Evolutionary conservation across 768 basidiomycete species (phyloP), one percentile per base, ranked within the genome.

Genomic region (Tulasnella sp.): DNA sequence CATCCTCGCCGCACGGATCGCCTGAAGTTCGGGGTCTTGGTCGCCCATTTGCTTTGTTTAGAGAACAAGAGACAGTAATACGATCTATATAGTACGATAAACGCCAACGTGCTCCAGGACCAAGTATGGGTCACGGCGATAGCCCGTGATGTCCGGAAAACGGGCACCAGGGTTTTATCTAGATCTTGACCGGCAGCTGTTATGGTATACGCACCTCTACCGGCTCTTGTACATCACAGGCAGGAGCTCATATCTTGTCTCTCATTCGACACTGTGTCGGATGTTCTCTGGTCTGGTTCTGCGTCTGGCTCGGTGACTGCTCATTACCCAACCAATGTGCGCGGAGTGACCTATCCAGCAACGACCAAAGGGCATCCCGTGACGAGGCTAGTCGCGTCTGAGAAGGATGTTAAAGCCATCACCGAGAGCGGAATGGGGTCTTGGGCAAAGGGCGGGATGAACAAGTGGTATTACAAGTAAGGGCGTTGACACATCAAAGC

Each of bases 181-280:
- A n/a, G n/a, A 38, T 38, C 34, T 38, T 15, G 34, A 38, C 34
- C 15, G 34, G 34, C 5, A 15, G 15, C 34, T 5, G 5, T 15
- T 15, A 38, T 38, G 34, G 34, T 15, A 15, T 38, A 38, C 15
- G 34, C 34, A 38, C 34, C 34, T 38, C 34, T 38, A 15, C 34
- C 34, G 34, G 34, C 52, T 32, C 29, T 54, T 19, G 29, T 23
- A 61, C 61, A 61, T 38, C 48, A 60, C 10, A 65, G 70, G 51
- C 65, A 66, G 19, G 65, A 67, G 50, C 78, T 84, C 24, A 76
- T 87, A 50, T 84, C 87, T 23, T 80, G 89, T 0, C 76, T 96
- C 59, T 80, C 84, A 0, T 94, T 98, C 69, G 95, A 99, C 71
- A 86, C 91, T 7, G 84, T 87, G 21, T 88, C 90, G 0, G 93